These are phyloP conservation scores for Globisporangium echinulatum DNA, from an alignment of 352 stramenopile species.

Conservation along the genomic window DNA sequence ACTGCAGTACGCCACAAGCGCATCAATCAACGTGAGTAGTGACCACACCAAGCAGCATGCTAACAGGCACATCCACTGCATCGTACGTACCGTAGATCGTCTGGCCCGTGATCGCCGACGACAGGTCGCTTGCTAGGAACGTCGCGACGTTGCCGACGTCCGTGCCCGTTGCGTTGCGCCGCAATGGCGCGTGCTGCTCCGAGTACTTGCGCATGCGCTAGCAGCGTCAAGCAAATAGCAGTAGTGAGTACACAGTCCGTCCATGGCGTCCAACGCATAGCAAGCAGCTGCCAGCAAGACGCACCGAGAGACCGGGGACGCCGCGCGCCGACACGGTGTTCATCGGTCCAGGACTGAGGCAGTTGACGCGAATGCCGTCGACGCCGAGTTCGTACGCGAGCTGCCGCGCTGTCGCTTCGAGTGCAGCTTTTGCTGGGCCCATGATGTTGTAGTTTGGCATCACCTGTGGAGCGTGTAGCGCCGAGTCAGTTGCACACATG, in stretches of 20 bases:
- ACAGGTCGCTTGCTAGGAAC: slow-evolving; percentile 75
- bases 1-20: slow-evolving; percentile 22
- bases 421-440: slow-evolving; percentile 87
- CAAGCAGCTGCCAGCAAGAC: slow-evolving; percentile 1
- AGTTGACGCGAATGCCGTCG: slow-evolving; percentile 86
- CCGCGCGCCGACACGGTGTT: slow-evolving; percentile 88
- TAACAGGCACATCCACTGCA: not conserved
- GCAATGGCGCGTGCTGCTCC: slow-evolving; percentile 52
- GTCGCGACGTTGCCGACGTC: slow-evolving; percentile 78
- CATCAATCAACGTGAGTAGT: not conserved
- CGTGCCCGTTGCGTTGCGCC: slow-evolving; percentile 51
- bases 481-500: no score
- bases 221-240: not conserved
- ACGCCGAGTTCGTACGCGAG: slow-evolving; percentile 78
- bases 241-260: not conserved
- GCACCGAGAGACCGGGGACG: slow-evolving; percentile 82
- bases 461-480: slow-evolving; percentile 24
- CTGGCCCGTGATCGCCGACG: slow-evolving; percentile 83
- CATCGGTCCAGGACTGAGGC: slow-evolving; percentile 85
- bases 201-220: slow-evolving; percentile 81
- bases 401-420: slow-evolving; percentile 79
- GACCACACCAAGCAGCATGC: not conserved
- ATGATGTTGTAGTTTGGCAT: slow-evolving; percentile 91
- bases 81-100: slow-evolving; percentile 73
- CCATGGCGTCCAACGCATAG: no score